Percentiles rank a stretch among this genome's conserved stretches.
These are phyloP conservation scores for Debaryomyces sp. DNA, from an alignment of 1,139 yeast genomes.

Conservation along the genomic window DNA sequence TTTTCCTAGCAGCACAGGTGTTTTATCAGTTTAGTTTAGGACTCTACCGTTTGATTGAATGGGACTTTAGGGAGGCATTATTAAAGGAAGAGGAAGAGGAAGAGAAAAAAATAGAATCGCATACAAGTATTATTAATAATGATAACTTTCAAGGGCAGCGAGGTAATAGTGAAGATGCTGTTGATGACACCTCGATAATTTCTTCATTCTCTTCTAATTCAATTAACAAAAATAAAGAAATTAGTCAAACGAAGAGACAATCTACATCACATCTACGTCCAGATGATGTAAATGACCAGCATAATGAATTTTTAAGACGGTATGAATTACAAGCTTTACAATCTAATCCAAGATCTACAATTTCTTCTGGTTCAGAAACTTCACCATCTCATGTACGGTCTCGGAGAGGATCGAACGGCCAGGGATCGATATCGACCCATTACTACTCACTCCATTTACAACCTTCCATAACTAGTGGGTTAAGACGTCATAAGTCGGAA, in stretches of 20 bases:
- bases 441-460: constrained; percentile 13
- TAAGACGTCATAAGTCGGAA: constrained; percentile 51
- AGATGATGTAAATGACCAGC: constrained; percentile 19
- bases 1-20: constrained; percentile 73
- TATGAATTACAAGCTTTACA: constrained; percentile 14
- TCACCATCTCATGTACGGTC: constrained; percentile 9
- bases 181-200: background rate
- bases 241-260: background rate
- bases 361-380: constrained; percentile 12
- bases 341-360: constrained; percentile 14
- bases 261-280: background rate
- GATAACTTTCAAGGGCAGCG: background rate
- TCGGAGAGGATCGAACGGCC: constrained; percentile 8
- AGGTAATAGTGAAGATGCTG: background rate
- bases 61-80: constrained; percentile 57
- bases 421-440: constrained; percentile 14
- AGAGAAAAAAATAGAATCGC: constrained; percentile 3
- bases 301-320: constrained; percentile 22
- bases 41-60: constrained; percentile 66
- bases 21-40: constrained; percentile 78
- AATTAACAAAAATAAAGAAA: background rate
- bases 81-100: constrained; percentile 10
- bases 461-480: constrained; percentile 33
- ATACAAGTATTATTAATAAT: background rate
- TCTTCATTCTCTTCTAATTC: constrained; percentile 5